Evolutionary conservation across 176 grass and related monocot species (phyloP).

Genomic region (Calamus simplicifolius): DNA sequence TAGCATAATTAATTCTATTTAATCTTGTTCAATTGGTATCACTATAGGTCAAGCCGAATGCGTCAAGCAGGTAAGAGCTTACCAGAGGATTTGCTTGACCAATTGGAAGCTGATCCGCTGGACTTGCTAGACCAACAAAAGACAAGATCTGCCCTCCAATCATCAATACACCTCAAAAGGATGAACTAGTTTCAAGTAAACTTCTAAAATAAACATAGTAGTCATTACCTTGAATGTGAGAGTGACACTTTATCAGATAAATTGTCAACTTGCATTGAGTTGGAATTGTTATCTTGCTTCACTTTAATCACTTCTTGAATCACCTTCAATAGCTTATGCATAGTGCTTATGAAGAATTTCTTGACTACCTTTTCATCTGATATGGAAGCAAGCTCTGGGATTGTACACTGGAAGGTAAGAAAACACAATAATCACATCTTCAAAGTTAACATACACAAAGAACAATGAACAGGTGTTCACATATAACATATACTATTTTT

Average conservation of each 20-base stretch:
- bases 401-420: slow-evolving; percentile 42
- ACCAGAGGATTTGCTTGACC: slow-evolving; percentile 55
- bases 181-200: background rate
- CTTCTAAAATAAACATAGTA: background rate
- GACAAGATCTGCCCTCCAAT: slow-evolving; percentile 57
- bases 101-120: slow-evolving; percentile 59
- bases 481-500: no score
- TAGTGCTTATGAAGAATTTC: slow-evolving; percentile 50
- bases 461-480: background rate
- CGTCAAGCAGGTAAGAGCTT: slow-evolving; percentile 43
- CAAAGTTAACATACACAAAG: background rate
- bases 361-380: slow-evolving; percentile 63
- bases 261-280: slow-evolving; percentile 55
- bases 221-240: slow-evolving; percentile 7
- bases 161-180: slow-evolving; percentile 32
- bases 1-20: background rate
- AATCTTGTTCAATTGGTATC: slow-evolving; percentile 1
- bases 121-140: slow-evolving; percentile 76
- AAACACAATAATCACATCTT: slow-evolving; percentile 12
- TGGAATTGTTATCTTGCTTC: slow-evolving; percentile 37
- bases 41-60: slow-evolving; percentile 45
- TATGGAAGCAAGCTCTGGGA: slow-evolving; percentile 76
- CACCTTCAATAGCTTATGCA: slow-evolving; percentile 62
- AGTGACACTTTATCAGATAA: slow-evolving; percentile 14
- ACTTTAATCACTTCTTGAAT: slow-evolving; percentile 58